Percentiles rank a stretch among this genome's conserved stretches.
Evolutionary conservation across 495 filamentous ascomycete genomes (phyloP).

Genomic region (Lasiosphaeriaceae sp.): DNA sequence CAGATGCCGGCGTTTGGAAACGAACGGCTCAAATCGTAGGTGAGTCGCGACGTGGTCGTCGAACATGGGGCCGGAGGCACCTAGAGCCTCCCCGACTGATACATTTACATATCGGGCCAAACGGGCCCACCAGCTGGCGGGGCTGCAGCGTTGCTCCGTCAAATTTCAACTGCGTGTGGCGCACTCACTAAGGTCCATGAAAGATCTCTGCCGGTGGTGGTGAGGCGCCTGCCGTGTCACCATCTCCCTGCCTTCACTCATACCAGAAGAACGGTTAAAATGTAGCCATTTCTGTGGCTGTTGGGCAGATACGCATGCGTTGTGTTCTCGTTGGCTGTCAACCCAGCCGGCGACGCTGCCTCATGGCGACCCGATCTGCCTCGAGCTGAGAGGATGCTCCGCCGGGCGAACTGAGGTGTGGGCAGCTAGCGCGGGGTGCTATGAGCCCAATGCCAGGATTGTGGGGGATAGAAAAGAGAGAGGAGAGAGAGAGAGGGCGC

Average conservation of each 20-base stretch:
- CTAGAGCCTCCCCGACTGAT: neutral
- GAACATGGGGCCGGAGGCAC: constrained; percentile 6
- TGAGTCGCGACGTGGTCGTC: constrained; percentile 6
- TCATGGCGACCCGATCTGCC: constrained; percentile 11
- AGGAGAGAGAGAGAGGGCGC: no score
- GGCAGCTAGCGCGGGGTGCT: neutral
- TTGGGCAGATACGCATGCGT: constrained; percentile 21
- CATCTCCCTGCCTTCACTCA: neutral
- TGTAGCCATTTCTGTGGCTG: constrained; percentile 12
- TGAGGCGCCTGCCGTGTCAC: constrained; percentile 7
- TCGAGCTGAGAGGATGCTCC: constrained; percentile 5
- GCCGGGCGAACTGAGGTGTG: neutral
- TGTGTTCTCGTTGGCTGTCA: constrained; percentile 12
- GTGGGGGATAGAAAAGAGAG: no score
- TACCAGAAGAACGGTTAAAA: neutral
- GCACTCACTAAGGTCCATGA: neutral
- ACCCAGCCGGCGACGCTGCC: constrained; percentile 1
- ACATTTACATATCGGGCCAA: neutral
- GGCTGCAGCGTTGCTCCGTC: neutral
- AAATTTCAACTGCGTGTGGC: neutral
- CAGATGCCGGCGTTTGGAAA: neutral
- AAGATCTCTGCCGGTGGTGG: neutral
- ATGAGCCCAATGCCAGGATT: neutral
- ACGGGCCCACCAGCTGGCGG: neutral
- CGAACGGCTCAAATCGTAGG: neutral